phyloP scores from a whole-genome alignment of 1,139 yeast species.

The Arxiozyma heterogenica region DNA sequence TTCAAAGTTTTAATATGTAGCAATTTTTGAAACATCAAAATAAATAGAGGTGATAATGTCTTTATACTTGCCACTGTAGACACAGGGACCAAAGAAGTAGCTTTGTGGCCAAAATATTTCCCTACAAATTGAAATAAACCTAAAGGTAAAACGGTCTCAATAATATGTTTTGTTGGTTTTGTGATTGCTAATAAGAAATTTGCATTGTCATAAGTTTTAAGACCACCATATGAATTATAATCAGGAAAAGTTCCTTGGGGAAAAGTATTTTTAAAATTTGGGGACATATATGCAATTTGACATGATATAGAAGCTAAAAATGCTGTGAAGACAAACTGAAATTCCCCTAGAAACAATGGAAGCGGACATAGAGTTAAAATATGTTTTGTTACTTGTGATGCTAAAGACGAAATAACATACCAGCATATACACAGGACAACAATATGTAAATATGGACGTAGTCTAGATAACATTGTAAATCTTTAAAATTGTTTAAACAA shows the following conservation, averaged over 20 bases:
- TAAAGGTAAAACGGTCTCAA: slow-evolving; percentile 77
- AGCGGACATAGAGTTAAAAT: slow-evolving; percentile 62
- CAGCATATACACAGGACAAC: slow-evolving; percentile 57
- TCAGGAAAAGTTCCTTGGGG: slow-evolving; percentile 52
- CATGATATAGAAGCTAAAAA: slow-evolving; percentile 29
- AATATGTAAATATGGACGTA: slow-evolving; percentile 27
- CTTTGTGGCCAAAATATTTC: slow-evolving; percentile 82
- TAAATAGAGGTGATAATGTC: slow-evolving; percentile 80
- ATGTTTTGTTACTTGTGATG: slow-evolving; percentile 73
- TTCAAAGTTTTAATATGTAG: slow-evolving; percentile 43
- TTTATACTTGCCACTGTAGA: slow-evolving; percentile 91
- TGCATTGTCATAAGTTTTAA: background rate
- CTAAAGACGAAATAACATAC: slow-evolving; percentile 74
- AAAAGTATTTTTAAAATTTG: slow-evolving; percentile 29
- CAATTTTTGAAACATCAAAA: slow-evolving; percentile 67
- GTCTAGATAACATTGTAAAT: slow-evolving; percentile 2
- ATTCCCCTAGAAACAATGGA: slow-evolving; percentile 80
- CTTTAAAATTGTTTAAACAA: background rate
- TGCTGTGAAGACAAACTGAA: slow-evolving; percentile 71
- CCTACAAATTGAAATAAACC: slow-evolving; percentile 89
- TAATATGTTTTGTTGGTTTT: slow-evolving; percentile 36
- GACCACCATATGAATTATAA: slow-evolving; percentile 13
- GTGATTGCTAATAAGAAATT: slow-evolving; percentile 17
- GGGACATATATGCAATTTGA: slow-evolving; percentile 18
- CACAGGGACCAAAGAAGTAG: slow-evolving; percentile 84